phyloP scores from a whole-genome alignment of 1,284 basidiomycete species.

The Trichosporon sp. region DNA sequence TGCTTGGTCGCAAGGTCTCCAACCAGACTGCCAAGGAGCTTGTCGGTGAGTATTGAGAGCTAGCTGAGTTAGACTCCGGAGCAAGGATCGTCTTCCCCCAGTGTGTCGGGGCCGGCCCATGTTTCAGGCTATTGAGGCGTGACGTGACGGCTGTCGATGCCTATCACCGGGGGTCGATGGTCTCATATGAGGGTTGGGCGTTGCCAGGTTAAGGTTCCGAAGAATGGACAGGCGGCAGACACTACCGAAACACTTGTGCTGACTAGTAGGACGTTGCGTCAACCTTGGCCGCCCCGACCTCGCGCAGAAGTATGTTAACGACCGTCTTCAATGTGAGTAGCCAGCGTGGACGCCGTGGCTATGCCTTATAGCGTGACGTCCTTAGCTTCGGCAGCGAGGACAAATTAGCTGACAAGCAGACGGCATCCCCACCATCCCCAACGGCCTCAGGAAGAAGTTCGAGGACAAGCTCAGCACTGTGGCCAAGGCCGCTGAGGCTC shows the following conservation, averaged over 20 bases:
- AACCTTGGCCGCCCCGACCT: slow-evolving; percentile 33
- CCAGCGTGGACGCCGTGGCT: no score
- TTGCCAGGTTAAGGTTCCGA: background rate
- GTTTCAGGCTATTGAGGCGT: background rate
- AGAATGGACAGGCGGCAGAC: background rate
- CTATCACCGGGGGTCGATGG: background rate
- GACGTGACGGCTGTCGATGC: background rate
- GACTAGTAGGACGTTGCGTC: slow-evolving; percentile 32
- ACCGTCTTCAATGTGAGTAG: slow-evolving; percentile 31
- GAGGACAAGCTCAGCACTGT: slow-evolving; percentile 15
- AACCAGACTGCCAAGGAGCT: slow-evolving; percentile 33
- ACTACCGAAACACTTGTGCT: background rate
- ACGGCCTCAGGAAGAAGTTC: slow-evolving; percentile 1
- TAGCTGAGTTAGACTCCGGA: no score
- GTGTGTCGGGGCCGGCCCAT: background rate
- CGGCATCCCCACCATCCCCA: background rate
- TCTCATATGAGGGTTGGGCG: background rate
- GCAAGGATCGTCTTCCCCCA: background rate
- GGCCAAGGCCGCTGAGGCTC: slow-evolving; percentile 15
- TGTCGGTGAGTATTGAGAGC: slow-evolving; percentile 27
- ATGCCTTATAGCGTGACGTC: no score
- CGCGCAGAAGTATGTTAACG: slow-evolving; percentile 25
- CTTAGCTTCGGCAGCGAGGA: no score
- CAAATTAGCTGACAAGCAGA: slow-evolving; percentile 5
- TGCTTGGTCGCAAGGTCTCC: slow-evolving; percentile 25